Conservation (phyloP, 2,329 filamentous ascomycete genomes). For the Paramyrothecium roridum region DNA sequence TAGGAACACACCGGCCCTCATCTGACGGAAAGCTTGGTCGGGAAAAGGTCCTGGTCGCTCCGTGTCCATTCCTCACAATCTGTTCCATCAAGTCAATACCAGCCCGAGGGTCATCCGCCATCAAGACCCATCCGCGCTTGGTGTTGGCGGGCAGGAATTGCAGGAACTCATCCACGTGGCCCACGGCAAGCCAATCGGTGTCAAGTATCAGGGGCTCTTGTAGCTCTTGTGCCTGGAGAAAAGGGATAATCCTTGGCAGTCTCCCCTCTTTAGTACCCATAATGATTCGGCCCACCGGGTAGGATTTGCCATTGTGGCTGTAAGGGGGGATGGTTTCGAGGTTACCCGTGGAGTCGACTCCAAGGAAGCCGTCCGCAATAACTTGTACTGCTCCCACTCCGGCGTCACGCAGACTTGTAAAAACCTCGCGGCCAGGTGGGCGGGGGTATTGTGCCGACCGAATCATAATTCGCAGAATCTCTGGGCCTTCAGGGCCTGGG, state of each 20-base stretch:
- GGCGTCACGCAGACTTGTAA: neutral
- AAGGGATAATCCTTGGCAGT: conserved; percentile 17
- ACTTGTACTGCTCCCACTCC: conserved; percentile 11
- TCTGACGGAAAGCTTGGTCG: conserved; percentile 1
- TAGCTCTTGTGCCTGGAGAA: conserved; percentile 28
- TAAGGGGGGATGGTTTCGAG: conserved; percentile 34
- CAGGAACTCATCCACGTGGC: conserved; percentile 24
- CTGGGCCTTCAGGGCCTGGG: conserved; percentile 28
- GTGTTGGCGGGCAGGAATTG: conserved; percentile 21
- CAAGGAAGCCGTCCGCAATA: neutral
- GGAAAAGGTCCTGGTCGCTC: conserved; percentile 9
- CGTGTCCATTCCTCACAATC: conserved; percentile 9
- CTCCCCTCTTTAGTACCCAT: conserved; percentile 9
- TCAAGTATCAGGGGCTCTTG: conserved; percentile 31
- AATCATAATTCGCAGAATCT: conserved; percentile 27
- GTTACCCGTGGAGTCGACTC: conserved; percentile 22
- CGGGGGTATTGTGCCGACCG: conserved; percentile 9
- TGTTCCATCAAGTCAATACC: conserved; percentile 16
- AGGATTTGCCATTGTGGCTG: conserved; percentile 11
- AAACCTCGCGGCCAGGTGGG: neutral
- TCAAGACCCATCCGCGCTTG: conserved; percentile 18
- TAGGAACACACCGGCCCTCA: conserved; percentile 7
- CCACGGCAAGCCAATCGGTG: conserved; percentile 18
- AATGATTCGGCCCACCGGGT: conserved; percentile 14
- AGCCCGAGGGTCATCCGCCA: conserved; percentile 15